Percentiles rank a stretch among this genome's conserved stretches.
Evolutionary conservation across 1,284 basidiomycete genomes (phyloP).

Genomic region (Naganishia liquefaciens): DNA sequence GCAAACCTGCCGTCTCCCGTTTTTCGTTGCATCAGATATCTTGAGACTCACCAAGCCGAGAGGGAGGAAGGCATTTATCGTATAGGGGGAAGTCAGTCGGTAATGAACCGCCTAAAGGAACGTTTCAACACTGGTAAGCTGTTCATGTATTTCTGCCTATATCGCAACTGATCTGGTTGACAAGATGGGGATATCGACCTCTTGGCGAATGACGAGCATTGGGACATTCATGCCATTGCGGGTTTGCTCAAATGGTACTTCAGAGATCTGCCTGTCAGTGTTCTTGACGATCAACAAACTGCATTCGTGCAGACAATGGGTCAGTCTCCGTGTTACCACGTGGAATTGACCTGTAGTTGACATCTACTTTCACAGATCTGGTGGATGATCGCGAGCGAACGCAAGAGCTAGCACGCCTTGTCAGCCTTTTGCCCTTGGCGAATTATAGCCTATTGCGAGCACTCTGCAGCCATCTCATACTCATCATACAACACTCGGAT

Average conservation of each 20-base stretch:
- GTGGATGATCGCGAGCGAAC: conserved; percentile 84
- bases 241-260: conserved; percentile 87
- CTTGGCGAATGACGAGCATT: conserved; percentile 78
- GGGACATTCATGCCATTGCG: conserved; percentile 93
- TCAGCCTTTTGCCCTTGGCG: conserved; percentile 80
- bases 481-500: conserved; percentile 85
- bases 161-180: neutral
- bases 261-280: conserved; percentile 85
- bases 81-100: conserved; percentile 85
- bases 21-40: conserved; percentile 87
- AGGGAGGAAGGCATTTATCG: conserved; percentile 98
- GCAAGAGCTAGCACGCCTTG: conserved; percentile 78
- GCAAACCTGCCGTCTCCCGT: conserved; percentile 90
- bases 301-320: conserved; percentile 22
- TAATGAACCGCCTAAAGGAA: conserved; percentile 90
- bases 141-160: neutral
- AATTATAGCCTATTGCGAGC: conserved; percentile 94
- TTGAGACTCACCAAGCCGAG: conserved; percentile 86
- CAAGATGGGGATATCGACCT: conserved; percentile 89
- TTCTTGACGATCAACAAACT: conserved; percentile 69
- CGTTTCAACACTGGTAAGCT: conserved; percentile 77
- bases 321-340: neutral
- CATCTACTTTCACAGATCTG: conserved; percentile 63
- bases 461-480: conserved; percentile 90
- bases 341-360: too few relatives aligned